These are phyloP conservation scores for Apiotrichum veenhuisii DNA, from an alignment of 1,284 basidiomycete genomes.

Conservation along the genomic window DNA sequence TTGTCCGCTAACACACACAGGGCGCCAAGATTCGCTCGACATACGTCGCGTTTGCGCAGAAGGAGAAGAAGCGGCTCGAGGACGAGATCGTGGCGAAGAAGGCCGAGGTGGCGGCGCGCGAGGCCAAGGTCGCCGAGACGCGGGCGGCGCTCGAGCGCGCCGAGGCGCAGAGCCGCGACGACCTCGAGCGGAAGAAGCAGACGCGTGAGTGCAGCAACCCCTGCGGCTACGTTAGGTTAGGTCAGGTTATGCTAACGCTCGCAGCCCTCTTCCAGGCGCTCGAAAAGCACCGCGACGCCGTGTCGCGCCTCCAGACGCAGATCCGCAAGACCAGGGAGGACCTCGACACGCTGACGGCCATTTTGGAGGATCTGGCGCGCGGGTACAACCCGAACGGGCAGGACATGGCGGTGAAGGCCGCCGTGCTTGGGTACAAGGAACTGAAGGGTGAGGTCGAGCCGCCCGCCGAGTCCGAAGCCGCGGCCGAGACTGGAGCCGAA, in stretches of 20 bases:
- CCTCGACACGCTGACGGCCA: conserved; percentile 73
- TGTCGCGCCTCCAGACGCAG: conserved; percentile 70
- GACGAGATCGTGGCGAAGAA: conserved; percentile 57
- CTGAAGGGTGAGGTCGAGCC: conserved; percentile 55
- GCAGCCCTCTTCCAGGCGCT: conserved; percentile 76
- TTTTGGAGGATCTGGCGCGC: conserved; percentile 72
- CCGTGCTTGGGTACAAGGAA: conserved; percentile 88
- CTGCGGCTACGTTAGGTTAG: no score
- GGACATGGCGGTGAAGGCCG: conserved; percentile 97
- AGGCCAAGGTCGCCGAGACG: conserved; percentile 51
- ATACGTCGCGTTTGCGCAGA: conserved; percentile 79
- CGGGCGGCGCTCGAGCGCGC: conserved; percentile 31
- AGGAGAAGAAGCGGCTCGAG: conserved; percentile 78
- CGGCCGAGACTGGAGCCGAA: conserved; percentile 32
- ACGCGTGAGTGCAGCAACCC: conserved; percentile 66
- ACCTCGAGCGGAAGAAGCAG: conserved; percentile 71
- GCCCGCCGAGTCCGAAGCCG: not conserved
- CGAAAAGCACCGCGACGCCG: conserved; percentile 65
- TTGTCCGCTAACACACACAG: conserved; percentile 48
- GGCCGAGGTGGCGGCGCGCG: conserved; percentile 62
- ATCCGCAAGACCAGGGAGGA: conserved; percentile 69
- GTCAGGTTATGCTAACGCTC: no score
- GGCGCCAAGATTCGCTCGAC: conserved; percentile 85
- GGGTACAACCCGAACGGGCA: conserved; percentile 95
- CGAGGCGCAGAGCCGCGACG: conserved; percentile 38